Evolutionary conservation across 2,329 filamentous ascomycete species (phyloP), one percentile per base, ranked within the genome.

Genomic region (Calonectria henricotiae): DNA sequence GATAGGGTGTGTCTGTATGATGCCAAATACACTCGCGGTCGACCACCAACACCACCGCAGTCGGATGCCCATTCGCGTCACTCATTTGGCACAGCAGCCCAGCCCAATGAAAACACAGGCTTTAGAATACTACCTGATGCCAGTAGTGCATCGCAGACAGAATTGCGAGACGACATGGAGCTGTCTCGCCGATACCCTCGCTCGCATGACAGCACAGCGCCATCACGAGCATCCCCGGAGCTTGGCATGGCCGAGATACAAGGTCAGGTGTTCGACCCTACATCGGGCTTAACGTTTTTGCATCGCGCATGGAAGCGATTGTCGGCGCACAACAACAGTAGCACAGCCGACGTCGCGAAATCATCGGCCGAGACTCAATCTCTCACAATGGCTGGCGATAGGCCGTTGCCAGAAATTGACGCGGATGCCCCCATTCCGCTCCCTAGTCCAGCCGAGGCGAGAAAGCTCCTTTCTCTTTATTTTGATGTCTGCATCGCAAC

Each of bases 401-500:
- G 83, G 25, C 87, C 86, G 2, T 84, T 88, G 46, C 80, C 81
- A 0, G 77, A 75, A 0, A 68, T 72, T 11, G 71, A 81, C 2
- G 76, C 78, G 2, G 76, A 81, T 30, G 71, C 76, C 5, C 75
- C 78, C 4, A 79, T 85, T 70, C 70, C 81, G 58, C 65, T 89
- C 64, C 82, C 84, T 5, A 65, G 84, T 51, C 79, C 82, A 7
- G 76, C 79, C 1, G 81, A 81, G 7, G 67, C 77, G 0, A 72
- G 69, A 4, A 63, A 70, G 1, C 44, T 89, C 2, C 79, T 90
- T 5, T 82, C 83, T 8, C 80, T 88, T 7, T 91, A 90, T 65
- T 91, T 91, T 71, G 88, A 90, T 55, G 89, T 88, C 67, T 89
- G 88, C 7, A 87, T 89, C 23, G 88, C 89, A 0, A 91, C 89